A percentile compares a stretch with the other conserved stretches of the same genome.
Conservation (phyloP, 805 yeast species). For the Blastobotrys peoriensis region DNA sequence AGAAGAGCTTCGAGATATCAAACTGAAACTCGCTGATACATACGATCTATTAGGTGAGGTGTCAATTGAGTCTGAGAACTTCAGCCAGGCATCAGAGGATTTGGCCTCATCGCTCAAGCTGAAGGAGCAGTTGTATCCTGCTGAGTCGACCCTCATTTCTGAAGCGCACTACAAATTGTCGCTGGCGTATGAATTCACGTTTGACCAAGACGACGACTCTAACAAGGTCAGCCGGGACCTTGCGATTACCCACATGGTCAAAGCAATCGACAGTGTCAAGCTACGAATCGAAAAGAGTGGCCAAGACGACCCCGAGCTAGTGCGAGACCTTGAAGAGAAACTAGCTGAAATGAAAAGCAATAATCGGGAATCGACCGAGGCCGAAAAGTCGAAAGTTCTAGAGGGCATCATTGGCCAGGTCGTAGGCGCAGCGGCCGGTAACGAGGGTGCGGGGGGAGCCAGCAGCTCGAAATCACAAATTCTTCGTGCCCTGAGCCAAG, state of each 20-base stretch:
- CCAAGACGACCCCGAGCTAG: constrained; percentile 33
- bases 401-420: constrained; percentile 20
- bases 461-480: constrained; percentile 8
- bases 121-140: constrained; percentile 46
- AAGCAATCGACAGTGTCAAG: constrained; percentile 47
- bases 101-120: constrained; percentile 52
- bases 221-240: constrained; percentile 20
- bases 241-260: constrained; percentile 49
- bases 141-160: constrained; percentile 53
- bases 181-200: constrained; percentile 65
- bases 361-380: constrained; percentile 8
- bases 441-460: not conserved
- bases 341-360: constrained; percentile 19
- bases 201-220: constrained; percentile 45
- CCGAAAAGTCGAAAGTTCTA: constrained; percentile 13
- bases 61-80: constrained; percentile 83
- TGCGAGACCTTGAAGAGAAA: constrained; percentile 27
- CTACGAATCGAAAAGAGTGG: constrained; percentile 34
- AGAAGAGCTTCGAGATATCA: constrained; percentile 22
- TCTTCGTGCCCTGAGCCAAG: constrained; percentile 1
- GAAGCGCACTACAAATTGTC: constrained; percentile 80
- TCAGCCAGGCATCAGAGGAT: constrained; percentile 69
- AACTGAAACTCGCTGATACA: constrained; percentile 60
- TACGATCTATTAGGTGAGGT: constrained; percentile 84
- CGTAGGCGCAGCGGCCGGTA: constrained; percentile 3